Base-by-base conservation (phyloP, 1,139 yeast genomes). In the Magnusiomyces suaveolens region DNA sequence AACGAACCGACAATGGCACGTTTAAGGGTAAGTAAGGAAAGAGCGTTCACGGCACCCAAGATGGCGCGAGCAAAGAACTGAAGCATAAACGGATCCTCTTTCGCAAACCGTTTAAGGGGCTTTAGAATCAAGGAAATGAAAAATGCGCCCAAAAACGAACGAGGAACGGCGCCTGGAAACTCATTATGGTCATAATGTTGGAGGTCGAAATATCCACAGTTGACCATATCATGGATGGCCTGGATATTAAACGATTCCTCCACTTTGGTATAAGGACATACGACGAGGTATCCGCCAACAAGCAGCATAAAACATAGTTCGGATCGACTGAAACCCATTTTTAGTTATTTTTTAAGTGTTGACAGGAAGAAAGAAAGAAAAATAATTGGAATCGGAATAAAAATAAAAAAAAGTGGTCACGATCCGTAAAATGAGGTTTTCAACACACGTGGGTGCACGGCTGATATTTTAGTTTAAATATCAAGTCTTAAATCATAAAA, bases 241-340 rank as follows among this genome's bases (percentile, higher is more conserved):
- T 92, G 97, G 49, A 87, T 74, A 63, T 84, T 87, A 74, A 92
- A 92, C 39, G 96, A 87, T 66, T 92, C 98, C 66, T 92, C 97
- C 0, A 92, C 97, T 68, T 92, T 90, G 2, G 97, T 84, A 67
- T 75, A 88, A 0, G 97, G 97, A 0, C 96, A 77, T 1, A 79
- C 61, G 24, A 73, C 61, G 59, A 84, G 64, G 65, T 84, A 69
- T 54, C 56, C 63, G 50, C 58, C 63, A 33, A 66, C 60, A 55
- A 64, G 57, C 48, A 29, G 6, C 6, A 6, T 8, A 29, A 29
- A 29, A 29, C 36, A 29, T 29, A 58, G 57, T 46, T 62, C 59
- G 50, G 65, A 57, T 32, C 61, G 46, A 39, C 12, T 29, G 36
- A 29, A 29, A 8, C 36, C 36, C 36, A 29, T 29, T 29, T 29